Conservation (phyloP, 2,329 filamentous ascomycete species). For the Venturia effusa region DNA sequence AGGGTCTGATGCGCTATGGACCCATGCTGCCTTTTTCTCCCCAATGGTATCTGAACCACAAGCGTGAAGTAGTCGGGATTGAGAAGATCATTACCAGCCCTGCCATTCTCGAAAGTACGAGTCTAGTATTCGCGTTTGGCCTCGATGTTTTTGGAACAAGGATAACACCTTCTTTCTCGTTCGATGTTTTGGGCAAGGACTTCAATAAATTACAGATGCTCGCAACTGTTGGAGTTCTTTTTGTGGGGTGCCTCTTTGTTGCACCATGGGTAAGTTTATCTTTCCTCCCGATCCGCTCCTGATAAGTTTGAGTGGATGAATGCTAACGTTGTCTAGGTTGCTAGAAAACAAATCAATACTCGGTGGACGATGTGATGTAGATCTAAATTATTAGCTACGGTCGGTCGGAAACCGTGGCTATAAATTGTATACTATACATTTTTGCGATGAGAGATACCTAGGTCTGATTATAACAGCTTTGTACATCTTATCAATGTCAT, state of each 20-base stretch:
- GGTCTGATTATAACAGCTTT: background rate
- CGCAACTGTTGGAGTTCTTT: conserved; percentile 68
- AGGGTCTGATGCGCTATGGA: conserved; percentile 67
- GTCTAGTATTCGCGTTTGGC: conserved; percentile 74
- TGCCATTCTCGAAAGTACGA: conserved; percentile 82
- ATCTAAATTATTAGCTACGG: background rate
- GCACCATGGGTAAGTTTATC: conserved; percentile 15
- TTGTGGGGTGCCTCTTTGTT: conserved; percentile 77
- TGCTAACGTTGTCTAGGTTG: conserved; percentile 29
- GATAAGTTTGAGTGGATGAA: background rate
- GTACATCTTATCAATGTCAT: too few relatives aligned
- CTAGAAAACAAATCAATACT: conserved; percentile 56
- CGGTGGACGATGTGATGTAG: conserved; percentile 41
- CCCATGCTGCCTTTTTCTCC: conserved; percentile 77
- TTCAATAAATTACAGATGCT: conserved; percentile 87
- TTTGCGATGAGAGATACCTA: background rate
- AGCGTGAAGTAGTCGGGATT: conserved; percentile 69
- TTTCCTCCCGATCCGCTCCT: background rate
- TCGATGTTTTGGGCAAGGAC: conserved; percentile 85
- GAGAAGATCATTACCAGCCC: conserved; percentile 62
- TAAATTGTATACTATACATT: background rate
- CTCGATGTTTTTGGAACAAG: conserved; percentile 80
- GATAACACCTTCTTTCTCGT: conserved; percentile 76
- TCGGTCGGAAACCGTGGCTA: background rate
- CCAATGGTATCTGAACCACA: conserved; percentile 68